Evolutionary conservation across 2,329 filamentous ascomycete genomes (phyloP).

Genomic region (Drechmeria coniospora): DNA sequence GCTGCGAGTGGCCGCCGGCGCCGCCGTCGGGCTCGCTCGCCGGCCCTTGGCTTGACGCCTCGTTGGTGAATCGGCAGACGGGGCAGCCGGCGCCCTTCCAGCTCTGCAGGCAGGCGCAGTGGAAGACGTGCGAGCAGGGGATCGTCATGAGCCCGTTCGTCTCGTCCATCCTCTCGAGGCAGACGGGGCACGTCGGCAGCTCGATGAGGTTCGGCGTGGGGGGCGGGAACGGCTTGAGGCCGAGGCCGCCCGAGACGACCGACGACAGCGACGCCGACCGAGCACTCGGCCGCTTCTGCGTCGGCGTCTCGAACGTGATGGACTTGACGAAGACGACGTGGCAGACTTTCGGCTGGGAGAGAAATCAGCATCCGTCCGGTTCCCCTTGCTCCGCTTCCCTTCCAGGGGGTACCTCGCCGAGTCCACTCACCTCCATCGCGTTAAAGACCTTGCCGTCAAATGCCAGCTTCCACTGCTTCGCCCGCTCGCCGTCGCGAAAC

Average conservation of each 20-base stretch:
- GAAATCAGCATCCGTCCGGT: conserved; percentile 7
- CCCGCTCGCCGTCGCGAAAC: conserved; percentile 61
- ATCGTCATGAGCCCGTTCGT: conserved; percentile 91
- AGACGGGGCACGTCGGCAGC: conserved; percentile 89
- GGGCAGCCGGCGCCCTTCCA: conserved; percentile 92
- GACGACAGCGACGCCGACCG: conserved; percentile 28
- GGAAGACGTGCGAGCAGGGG: conserved; percentile 93
- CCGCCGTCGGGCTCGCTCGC: conserved; percentile 32
- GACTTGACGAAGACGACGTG: conserved; percentile 91
- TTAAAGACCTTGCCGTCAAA: conserved; percentile 94
- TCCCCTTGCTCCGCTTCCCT: no score
- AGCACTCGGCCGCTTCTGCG: conserved; percentile 34
- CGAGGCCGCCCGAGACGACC: conserved; percentile 28
- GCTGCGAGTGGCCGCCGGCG: conserved; percentile 33
- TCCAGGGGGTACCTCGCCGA: not conserved
- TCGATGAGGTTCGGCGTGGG: conserved; percentile 75
- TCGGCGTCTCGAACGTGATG: conserved; percentile 65
- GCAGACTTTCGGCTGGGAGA: conserved; percentile 66
- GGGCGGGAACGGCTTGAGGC: conserved; percentile 43
- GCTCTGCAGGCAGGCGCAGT: conserved; percentile 89
- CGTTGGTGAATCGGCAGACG: conserved; percentile 75
- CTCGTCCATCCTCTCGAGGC: conserved; percentile 95
- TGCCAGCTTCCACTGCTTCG: conserved; percentile 64
- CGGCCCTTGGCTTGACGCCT: conserved; percentile 15
- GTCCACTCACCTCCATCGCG: conserved; percentile 55